phyloP scores from a whole-genome alignment of 176 grass and related monocot species.

The Aegilops bicornis region DNA sequence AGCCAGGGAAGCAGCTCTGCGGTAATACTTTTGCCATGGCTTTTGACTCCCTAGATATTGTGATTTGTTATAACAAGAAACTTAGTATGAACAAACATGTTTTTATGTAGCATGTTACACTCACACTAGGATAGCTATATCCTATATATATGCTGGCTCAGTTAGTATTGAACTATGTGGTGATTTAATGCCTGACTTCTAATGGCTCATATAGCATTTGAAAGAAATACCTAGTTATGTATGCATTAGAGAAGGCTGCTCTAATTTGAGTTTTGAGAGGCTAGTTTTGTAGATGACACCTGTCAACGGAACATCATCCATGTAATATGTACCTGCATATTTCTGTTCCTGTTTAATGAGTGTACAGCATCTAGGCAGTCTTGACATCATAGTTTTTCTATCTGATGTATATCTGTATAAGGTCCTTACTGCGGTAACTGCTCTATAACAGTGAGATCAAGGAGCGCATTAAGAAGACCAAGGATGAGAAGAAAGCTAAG shows the following conservation, averaged over 20 bases:
- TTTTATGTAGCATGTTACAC: neutral
- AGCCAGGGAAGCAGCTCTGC: conserved; percentile 36
- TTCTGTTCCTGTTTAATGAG: neutral
- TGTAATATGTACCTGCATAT: neutral
- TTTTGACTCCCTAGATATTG: neutral
- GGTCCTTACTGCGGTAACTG: neutral
- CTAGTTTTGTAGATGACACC: neutral
- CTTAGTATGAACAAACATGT: neutral
- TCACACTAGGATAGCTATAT: neutral
- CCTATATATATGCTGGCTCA: neutral
- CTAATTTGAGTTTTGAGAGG: neutral
- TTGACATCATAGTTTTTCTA: neutral
- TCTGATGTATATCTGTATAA: neutral
- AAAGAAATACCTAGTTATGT: neutral
- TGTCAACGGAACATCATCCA: neutral
- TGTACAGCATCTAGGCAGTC: neutral
- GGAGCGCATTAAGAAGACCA: conserved; percentile 63
- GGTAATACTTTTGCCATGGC: conserved; percentile 11
- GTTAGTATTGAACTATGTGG: neutral
- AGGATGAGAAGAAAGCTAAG: conserved; percentile 64
- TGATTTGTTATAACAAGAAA: neutral
- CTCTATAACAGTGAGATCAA: conserved; percentile 52
- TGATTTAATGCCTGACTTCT: neutral
- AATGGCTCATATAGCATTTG: neutral
- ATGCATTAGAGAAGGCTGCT: neutral